Evolutionary conservation across 2,329 filamentous ascomycete species (phyloP), one percentile per base, ranked within the genome.

Genomic region (Trichoderma polysporum): DNA sequence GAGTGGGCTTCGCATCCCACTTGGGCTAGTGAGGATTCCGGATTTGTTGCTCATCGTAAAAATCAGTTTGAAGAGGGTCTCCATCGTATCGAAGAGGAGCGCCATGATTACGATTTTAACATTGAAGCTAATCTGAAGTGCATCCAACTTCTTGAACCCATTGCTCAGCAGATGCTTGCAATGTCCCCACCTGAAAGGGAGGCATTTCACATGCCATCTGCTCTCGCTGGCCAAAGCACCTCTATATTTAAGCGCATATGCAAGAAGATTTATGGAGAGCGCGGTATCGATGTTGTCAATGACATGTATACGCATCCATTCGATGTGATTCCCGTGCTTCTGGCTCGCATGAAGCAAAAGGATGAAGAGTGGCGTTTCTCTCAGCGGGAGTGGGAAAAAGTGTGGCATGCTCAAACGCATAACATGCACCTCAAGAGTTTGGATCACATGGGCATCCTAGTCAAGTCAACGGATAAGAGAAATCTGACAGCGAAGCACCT

Each of bases 1-100:
- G 92, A 97, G 72, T 99, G 95, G 95, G 95, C 95, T 2, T 98
- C 94, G 29, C 95, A 99, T 79, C 95, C 95, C 3, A 99, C 95
- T 0, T 99, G 95, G 95, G 95, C 94, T 1, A 98, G 94, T 1
- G 95, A 99, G 78, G 95, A 99, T 76, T 97, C 92, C 52, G 95
- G 95, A 0, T 99, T 99, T 73, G 94, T 99, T 68, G 95, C 95
- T 13, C 95, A 99, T 79, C 89, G 94, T 69, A 99, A 99, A 85
- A 99, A 99, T 73, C 88, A 91, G 64, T 97, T 91, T 70, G 95
- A 99, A 77, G 95, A 99, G 78, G 91, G 91, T 35, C 87, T 99
- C 9, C 95, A 99, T 76, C 87, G 95, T 22, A 97, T 99, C 68
- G 95, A 99, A 79, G 95, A 99, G 79, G 95, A 99, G 77, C 91